Percentiles rank a stretch among this genome's conserved stretches.
Evolutionary conservation across 805 yeast genomes (phyloP).

Genomic region (Tetrapisispora pingtungensis): DNA sequence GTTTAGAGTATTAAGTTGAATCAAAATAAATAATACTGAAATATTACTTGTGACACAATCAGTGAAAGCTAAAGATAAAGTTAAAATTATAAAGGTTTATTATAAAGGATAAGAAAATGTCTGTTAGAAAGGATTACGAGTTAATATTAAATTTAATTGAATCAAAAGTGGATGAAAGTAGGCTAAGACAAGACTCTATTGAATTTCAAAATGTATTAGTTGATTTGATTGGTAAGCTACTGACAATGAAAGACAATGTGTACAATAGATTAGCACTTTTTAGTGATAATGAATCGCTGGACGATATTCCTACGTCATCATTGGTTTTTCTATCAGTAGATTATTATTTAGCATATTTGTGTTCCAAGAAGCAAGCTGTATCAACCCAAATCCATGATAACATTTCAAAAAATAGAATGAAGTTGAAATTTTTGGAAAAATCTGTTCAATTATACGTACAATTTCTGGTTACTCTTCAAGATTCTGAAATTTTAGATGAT

Average conservation of each 20-base stretch:
- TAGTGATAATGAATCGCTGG: slow-evolving; percentile 60
- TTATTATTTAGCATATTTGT: slow-evolving; percentile 42
- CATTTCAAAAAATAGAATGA: slow-evolving; percentile 14
- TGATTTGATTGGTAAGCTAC: slow-evolving; percentile 33
- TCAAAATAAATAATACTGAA: no score
- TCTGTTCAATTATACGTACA: slow-evolving; percentile 37
- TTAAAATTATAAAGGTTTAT: no score
- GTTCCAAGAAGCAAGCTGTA: slow-evolving; percentile 22
- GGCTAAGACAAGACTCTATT: slow-evolving; percentile 34
- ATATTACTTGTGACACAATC: no score
- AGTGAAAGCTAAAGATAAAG: no score
- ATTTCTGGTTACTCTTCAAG: slow-evolving; percentile 36
- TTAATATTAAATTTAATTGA: slow-evolving; percentile 12
- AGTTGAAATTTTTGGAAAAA: slow-evolving; percentile 32
- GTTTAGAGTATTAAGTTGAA: no score
- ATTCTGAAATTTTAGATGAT: slow-evolving; percentile 36
- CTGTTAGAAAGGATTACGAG: slow-evolving; percentile 15
- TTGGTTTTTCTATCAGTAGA: slow-evolving; percentile 51
- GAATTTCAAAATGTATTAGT: slow-evolving; percentile 34
- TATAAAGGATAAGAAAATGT: slow-evolving; percentile 4
- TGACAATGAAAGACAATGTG: slow-evolving; percentile 36
- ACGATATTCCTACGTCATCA: slow-evolving; percentile 57
- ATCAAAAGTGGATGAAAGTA: slow-evolving; percentile 12
- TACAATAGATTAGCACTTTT: slow-evolving; percentile 44
- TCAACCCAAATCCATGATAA: slow-evolving; percentile 6